Evolutionary conservation across 2,329 filamentous ascomycete genomes (phyloP).

Genomic region (Botrytis aclada): DNA sequence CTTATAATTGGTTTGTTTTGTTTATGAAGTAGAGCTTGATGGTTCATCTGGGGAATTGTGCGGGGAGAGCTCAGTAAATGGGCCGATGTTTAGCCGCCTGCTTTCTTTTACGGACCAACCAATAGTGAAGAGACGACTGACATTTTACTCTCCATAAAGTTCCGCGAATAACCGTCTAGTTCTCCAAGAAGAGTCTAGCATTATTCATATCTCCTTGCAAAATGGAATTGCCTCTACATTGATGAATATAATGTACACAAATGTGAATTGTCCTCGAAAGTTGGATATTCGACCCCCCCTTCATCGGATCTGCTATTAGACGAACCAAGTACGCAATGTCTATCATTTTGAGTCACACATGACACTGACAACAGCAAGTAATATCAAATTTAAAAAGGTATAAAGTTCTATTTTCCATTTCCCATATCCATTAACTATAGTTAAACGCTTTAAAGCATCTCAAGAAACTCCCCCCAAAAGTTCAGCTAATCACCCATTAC

Average conservation of each 20-base stretch:
- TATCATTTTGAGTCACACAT: background rate
- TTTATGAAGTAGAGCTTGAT: background rate
- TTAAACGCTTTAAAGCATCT: background rate
- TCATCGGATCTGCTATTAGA: background rate
- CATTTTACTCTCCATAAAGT: background rate
- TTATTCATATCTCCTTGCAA: background rate
- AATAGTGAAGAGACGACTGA: background rate
- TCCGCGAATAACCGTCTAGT: background rate
- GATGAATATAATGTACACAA: background rate
- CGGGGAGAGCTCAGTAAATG: background rate
- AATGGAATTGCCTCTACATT: background rate
- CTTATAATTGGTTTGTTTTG: background rate
- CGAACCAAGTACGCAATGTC: background rate
- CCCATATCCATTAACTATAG: background rate
- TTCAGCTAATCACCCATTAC: constrained; percentile 17
- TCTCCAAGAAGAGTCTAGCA: background rate
- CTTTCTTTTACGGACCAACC: background rate
- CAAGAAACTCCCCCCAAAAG: background rate
- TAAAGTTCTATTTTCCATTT: background rate
- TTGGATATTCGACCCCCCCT: background rate
- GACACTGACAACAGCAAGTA: background rate
- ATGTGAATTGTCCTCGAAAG: background rate
- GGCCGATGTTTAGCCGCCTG: background rate
- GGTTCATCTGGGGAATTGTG: constrained; percentile 10
- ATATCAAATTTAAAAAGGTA: background rate